phyloP scores from a whole-genome alignment of 1,139 yeast species.

The Nakaseomyces uthaithaninus region DNA sequence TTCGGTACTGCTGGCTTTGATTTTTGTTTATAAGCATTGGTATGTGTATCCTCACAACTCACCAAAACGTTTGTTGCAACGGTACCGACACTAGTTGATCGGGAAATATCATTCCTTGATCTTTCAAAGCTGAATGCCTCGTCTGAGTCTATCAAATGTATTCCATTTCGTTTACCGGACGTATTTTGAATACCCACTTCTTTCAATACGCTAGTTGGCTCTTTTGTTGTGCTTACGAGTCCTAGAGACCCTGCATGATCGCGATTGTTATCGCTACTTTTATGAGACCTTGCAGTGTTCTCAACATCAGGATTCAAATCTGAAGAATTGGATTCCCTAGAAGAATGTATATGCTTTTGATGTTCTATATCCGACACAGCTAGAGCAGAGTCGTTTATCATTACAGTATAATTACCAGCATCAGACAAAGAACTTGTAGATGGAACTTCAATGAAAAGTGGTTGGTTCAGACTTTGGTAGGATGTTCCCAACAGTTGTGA shows the following conservation, averaged over 20 bases:
- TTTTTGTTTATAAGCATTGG: conserved; percentile 8
- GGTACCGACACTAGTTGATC: conserved; percentile 10
- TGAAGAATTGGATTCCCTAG: not conserved
- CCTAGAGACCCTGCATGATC: too few relatives aligned
- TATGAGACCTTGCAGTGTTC: too few relatives aligned
- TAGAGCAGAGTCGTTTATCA: not conserved
- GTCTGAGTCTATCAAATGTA: not conserved
- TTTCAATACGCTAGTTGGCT: too few relatives aligned
- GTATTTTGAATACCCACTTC: too few relatives aligned
- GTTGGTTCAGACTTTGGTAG: not conserved
- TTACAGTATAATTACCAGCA: not conserved
- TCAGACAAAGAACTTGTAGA: not conserved
- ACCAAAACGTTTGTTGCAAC: conserved; percentile 12
- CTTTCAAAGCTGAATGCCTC: conserved; percentile 1
- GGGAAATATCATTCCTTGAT: not conserved
- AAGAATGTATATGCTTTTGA: not conserved
- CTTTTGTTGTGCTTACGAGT: too few relatives aligned
- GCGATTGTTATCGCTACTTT: too few relatives aligned
- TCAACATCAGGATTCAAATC: not conserved
- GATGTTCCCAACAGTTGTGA: not conserved
- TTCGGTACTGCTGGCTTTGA: conserved; percentile 5
- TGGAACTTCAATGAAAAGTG: conserved; percentile 1
- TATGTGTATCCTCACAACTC: conserved; percentile 1
- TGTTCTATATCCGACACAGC: not conserved
- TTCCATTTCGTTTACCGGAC: not conserved